Evolutionary conservation across 176 grass and related monocot species (phyloP).

Genomic region (Microstegium vimineum): DNA sequence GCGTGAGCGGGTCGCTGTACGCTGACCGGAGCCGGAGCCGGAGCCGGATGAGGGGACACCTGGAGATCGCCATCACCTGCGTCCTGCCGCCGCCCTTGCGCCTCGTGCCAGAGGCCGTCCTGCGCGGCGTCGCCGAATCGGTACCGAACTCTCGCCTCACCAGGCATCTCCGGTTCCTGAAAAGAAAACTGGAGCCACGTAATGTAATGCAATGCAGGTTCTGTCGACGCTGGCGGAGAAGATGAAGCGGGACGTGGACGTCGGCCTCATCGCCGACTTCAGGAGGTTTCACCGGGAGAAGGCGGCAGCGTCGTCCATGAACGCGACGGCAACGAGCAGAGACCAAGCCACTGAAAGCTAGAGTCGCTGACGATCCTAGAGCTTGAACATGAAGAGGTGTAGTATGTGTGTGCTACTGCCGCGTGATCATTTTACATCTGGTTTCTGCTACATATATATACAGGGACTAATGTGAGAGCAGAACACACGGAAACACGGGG

Average conservation of each 20-base stretch:
- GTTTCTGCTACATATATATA: neutral
- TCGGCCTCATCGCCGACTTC: conserved; percentile 63
- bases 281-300: conserved; percentile 47
- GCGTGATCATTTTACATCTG: neutral
- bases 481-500: neutral
- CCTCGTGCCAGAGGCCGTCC: conserved; percentile 44
- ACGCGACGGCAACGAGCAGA: neutral
- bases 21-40: conserved; percentile 28
- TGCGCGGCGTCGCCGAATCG: conserved; percentile 53
- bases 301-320: neutral
- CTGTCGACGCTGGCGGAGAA: conserved; percentile 53
- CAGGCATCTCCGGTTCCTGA: neutral
- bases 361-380: neutral
- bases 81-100: conserved; percentile 49
- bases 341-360: neutral
- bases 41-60: conserved; percentile 46
- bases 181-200: neutral
- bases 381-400: neutral
- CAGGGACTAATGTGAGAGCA: neutral
- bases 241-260: conserved; percentile 72
- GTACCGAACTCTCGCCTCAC: conserved; percentile 2
- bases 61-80: conserved; percentile 56
- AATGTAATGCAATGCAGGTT: conserved; percentile 32
- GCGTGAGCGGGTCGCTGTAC: conserved; percentile 56
- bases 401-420: too few species aligned